Base-by-base conservation (phyloP, 371 early-diverging fungal species). In the Lichtheimia corymbifera region DNA sequence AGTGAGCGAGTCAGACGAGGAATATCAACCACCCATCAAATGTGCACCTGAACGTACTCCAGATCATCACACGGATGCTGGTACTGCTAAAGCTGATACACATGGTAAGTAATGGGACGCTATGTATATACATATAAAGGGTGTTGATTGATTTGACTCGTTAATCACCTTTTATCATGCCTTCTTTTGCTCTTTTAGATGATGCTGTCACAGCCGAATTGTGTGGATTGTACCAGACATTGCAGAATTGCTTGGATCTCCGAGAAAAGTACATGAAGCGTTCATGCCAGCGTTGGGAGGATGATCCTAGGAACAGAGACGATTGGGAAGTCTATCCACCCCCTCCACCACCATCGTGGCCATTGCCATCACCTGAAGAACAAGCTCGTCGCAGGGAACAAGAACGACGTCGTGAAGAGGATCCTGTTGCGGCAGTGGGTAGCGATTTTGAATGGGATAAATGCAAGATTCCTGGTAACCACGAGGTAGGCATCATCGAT, bases 241-340 rank as follows among this genome's bases (percentile, higher is more conserved):
- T 93, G 41, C 86, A 90, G 63, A 74, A 77, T 50, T 93, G 95
- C 66, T 79, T 93, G 0, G 83, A 89, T 42, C 69, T 97, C 41
- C 88, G 98, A 50, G 85, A 88, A 65, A 92, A 92, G 71, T 97
- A 97, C 82, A 93, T 97, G 86, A 59, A 59, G 54, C 65, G 74
- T 2, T 90, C 91, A 4, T 72, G 84, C n/a, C 97, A 97, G 72
- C 78, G 85, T 30, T 77, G 87, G 13, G 79, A 82, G 11, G 97
- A 95, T 64, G 94, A 96, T 71, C 97, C 97, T 22, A 90, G 89
- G 52, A 93, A 96, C 72, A 57, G 62, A 4, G 82, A 80, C 12
- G 85, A 79, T 15, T 98, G 96, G 95, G 74, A 80, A 4, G 91
- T 97, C 45, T 96, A 97, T 68, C 98, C 98, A 40, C 83, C 87